Evolutionary conservation across 768 basidiomycete genomes (phyloP), one percentile per base, ranked within the genome.

Genomic region (Amanita inopinata): DNA sequence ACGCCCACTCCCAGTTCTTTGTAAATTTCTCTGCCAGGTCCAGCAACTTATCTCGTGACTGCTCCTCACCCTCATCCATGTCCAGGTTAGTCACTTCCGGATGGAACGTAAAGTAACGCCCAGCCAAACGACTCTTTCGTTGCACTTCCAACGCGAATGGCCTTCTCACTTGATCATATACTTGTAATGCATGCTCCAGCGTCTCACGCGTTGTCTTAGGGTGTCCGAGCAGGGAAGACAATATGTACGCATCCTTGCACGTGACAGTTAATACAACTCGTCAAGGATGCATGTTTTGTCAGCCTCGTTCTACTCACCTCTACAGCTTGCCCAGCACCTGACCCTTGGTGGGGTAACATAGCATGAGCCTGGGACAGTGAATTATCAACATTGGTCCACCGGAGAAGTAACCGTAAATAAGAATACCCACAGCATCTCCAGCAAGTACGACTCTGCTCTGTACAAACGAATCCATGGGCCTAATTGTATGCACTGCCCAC

Each of bases 271-370:
- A 15, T 10, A 23, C 18, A 61, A 54, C 3, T 51, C 19, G 4
- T 65, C 39, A 45, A 56, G n/a, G n/a, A n/a, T n/a, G n/a, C 63
- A 4, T 61, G 64, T 39, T 65, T 62, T 60, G 65, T 11, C 5
- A 30, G 32, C 18, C 17, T 24, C 4, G 22, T 31, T n/a, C 36
- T n/a, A 32, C 47, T 20, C 46, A 72, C 73, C 61, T 78, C 76
- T 42, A 77, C 67, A 4, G 74, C 75, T 48, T 74, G 73, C 10
- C 73, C 76, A 8, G 76, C 76, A 24, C 74, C 74, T 6, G 75
- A 70, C 20, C 74, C 76, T 57, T 74, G 70, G 58, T 73, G 69
- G 8, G 76, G 73, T 3, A 60, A 55, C 65, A 71, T 72, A 0
- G 73, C 73, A 50, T 77, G 75, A 5, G 73, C 72, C 69, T 68